phyloP scores from a whole-genome alignment of 148 eudicot genomes.

The Nepenthes gracilis region DNA sequence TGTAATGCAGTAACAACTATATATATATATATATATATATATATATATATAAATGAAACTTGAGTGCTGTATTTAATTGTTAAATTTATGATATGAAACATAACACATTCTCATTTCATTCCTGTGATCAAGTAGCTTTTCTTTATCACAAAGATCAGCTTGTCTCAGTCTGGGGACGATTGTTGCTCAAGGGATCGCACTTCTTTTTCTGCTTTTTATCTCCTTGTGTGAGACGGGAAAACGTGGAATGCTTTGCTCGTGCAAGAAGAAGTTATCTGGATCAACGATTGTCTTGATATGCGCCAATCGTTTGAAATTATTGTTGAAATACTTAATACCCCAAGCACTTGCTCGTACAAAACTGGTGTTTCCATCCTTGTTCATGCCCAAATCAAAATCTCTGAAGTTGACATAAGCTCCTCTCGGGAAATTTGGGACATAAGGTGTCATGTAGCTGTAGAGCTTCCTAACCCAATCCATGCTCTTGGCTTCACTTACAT shows the following conservation, averaged over 20 bases:
- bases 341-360: slow-evolving; percentile 5
- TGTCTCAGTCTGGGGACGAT: too few species aligned
- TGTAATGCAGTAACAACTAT: too few species aligned
- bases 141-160: too few species aligned
- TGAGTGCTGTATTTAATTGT: too few species aligned
- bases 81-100: too few species aligned
- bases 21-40: too few species aligned
- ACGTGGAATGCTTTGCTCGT: slow-evolving; percentile 10
- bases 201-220: too few species aligned
- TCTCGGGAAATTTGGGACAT: slow-evolving; percentile 4
- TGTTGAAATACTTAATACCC: slow-evolving; percentile 4
- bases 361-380: slow-evolving; percentile 5
- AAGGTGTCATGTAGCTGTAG: slow-evolving; percentile 3
- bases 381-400: slow-evolving; percentile 10
- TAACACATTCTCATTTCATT: too few species aligned
- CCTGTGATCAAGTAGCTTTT: too few species aligned
- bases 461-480: background rate
- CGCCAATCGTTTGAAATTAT: slow-evolving; percentile 6
- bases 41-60: too few species aligned
- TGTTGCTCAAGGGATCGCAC: too few species aligned
- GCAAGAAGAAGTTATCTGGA: slow-evolving; percentile 6
- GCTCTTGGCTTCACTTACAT: background rate
- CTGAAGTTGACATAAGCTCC: slow-evolving; percentile 9
- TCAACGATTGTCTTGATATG: slow-evolving; percentile 8
- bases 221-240: too few species aligned